Evolutionary conservation across 768 basidiomycete genomes (phyloP).

Genomic region (Tephrocybe sp.): DNA sequence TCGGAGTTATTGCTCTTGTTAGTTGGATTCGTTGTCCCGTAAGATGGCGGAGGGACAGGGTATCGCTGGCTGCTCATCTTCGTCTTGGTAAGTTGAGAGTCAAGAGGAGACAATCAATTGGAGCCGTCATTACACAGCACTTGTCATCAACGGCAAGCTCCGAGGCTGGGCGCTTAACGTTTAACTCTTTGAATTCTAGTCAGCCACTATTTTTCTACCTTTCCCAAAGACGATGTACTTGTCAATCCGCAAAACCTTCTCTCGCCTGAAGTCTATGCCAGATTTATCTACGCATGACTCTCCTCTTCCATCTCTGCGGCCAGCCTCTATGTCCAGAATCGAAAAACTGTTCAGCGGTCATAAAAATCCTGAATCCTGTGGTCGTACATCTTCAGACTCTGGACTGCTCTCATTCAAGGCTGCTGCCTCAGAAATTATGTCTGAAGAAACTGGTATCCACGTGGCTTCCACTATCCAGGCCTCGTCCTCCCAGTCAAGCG

Average conservation of each 20-base stretch:
- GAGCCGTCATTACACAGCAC: background rate
- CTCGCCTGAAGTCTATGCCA: constrained; percentile 11
- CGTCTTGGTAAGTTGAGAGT: constrained; percentile 18
- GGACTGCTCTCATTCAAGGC: background rate
- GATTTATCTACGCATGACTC: background rate
- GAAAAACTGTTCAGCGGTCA: constrained; percentile 1
- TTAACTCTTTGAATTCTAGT: background rate
- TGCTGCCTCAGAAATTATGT: background rate
- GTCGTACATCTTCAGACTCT: constrained; percentile 3
- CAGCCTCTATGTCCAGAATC: constrained; percentile 10
- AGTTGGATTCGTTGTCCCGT: constrained; percentile 39
- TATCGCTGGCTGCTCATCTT: constrained; percentile 53
- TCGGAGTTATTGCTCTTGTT: constrained; percentile 27
- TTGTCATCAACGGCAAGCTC: constrained; percentile 13
- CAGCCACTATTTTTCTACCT: constrained; percentile 1
- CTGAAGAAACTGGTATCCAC: background rate
- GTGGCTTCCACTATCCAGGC: background rate
- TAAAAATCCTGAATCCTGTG: background rate
- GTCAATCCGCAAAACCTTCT: constrained; percentile 14
- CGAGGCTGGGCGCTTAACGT: constrained; percentile 5
- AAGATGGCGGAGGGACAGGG: constrained; percentile 61
- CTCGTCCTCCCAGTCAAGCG: background rate
- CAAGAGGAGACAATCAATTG: no score
- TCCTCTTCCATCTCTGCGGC: background rate
- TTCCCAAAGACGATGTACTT: constrained; percentile 8